Evolutionary conservation across 257 asterid species (phyloP).

Genomic region (Solanum pennellii): DNA sequence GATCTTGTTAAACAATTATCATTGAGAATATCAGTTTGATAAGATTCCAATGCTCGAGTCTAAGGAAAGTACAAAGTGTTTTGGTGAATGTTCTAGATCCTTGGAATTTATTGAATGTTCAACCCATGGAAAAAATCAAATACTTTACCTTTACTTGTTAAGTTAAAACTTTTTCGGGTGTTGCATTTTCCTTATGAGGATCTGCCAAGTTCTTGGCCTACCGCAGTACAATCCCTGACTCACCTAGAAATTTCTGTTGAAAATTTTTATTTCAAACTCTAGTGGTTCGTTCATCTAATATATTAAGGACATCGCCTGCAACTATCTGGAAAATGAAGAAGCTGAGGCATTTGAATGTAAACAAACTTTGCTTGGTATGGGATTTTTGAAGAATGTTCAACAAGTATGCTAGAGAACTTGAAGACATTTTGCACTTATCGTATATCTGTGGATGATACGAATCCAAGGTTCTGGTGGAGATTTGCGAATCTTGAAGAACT

Average conservation of each 20-base stretch:
- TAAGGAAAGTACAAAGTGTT: neutral
- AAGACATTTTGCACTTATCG: neutral
- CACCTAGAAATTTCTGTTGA: neutral
- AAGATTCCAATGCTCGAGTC: neutral
- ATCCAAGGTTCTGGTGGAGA: neutral
- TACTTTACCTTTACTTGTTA: neutral
- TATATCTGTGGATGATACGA: neutral
- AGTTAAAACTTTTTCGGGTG: neutral
- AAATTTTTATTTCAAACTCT: neutral
- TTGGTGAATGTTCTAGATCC: neutral
- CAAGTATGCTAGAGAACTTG: neutral
- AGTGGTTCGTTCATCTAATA: neutral
- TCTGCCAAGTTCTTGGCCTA: neutral
- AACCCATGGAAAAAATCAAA: rapidly evolving
- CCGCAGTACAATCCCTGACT: neutral
- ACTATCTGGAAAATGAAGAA: neutral
- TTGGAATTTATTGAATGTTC: neutral
- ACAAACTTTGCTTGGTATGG: neutral
- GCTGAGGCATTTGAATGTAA: neutral
- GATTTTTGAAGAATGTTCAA: neutral
- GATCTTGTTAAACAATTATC: neutral
- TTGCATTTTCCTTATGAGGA: neutral
- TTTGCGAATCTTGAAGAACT: neutral
- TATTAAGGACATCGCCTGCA: neutral
- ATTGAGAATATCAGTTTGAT: neutral